phyloP scores from a whole-genome alignment of 2,329 filamentous ascomycete species.

The Hymenoscyphus fraxineus region DNA sequence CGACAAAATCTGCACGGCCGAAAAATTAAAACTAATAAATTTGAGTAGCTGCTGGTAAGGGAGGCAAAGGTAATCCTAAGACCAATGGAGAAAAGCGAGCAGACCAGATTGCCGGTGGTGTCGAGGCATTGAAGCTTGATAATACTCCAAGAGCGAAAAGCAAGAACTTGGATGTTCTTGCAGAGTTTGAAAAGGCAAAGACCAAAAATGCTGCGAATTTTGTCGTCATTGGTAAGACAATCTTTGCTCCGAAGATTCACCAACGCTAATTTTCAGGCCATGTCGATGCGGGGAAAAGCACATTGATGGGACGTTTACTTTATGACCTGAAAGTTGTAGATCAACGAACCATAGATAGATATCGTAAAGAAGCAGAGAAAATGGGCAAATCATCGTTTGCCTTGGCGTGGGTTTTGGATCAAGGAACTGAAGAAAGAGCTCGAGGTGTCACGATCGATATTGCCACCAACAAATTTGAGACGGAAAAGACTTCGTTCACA shows the following conservation, averaged over 20 bases:
- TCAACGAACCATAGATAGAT: conserved; percentile 82
- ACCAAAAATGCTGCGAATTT: conserved; percentile 83
- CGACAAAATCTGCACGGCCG: conserved; percentile 39
- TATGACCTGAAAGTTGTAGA: conserved; percentile 87
- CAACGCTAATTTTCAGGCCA: conserved; percentile 57
- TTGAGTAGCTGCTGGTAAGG: conserved; percentile 41
- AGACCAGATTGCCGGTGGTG: conserved; percentile 43
- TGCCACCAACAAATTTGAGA: conserved; percentile 91
- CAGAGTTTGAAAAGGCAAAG: conserved; percentile 71
- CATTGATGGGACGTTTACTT: conserved; percentile 90
- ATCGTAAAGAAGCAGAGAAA: conserved; percentile 81
- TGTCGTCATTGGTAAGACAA: conserved; percentile 73
- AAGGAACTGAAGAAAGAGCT: conserved; percentile 81
- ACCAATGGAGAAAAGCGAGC: conserved; percentile 40
- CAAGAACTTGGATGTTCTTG: conserved; percentile 81
- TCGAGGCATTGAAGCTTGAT: conserved; percentile 44
- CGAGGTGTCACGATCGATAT: conserved; percentile 96
- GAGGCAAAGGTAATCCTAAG: conserved; percentile 38
- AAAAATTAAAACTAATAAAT: conserved; percentile 37
- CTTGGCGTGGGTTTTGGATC: conserved; percentile 94
- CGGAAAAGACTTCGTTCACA: conserved; percentile 80
- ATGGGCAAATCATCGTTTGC: conserved; percentile 95
- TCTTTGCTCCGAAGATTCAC: background rate
- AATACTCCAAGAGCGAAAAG: conserved; percentile 57
- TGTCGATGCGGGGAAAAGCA: conserved; percentile 96